These are phyloP conservation scores for Hypericum perforatum DNA, from an alignment of 345 rosid species.

Conservation along the genomic window DNA sequence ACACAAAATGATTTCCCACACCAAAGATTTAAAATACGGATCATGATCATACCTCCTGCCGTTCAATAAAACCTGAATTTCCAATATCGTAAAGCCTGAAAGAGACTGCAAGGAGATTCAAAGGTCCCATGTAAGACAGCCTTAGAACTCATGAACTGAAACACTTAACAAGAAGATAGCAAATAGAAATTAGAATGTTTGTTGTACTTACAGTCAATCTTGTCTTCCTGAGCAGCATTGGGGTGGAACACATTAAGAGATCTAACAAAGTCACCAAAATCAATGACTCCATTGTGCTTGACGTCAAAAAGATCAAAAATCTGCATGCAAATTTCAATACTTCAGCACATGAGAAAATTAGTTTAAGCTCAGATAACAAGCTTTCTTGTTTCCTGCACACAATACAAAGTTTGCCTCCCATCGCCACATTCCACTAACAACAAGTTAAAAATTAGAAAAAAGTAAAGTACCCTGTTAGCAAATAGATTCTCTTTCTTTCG, in stretches of 20 bases:
- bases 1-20: not conserved
- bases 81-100: constrained; percentile 94
- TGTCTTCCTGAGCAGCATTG: constrained; percentile 65
- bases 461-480: constrained; percentile 64
- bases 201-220: constrained; percentile 69
- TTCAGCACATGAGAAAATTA: too few relatives aligned
- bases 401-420: too few relatives aligned
- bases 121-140: constrained; percentile 4
- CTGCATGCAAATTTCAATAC: constrained; percentile 31
- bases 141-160: not conserved
- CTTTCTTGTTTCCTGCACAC: too few relatives aligned
- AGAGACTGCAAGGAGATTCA: constrained; percentile 52
- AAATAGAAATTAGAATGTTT: not conserved
- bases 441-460: not conserved
- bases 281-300: constrained; percentile 81
- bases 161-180: not conserved
- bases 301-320: constrained; percentile 90
- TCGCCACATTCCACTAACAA: not conserved
- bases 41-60: constrained; percentile 61
- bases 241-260: constrained; percentile 90
- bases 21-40: constrained; percentile 3
- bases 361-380: too few relatives aligned
- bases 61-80: constrained; percentile 83
- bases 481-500: constrained; percentile 86
- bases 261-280: constrained; percentile 90